Conservation (phyloP, 176 grass and related monocot species). For the Tillandsia fasciculata region DNA sequence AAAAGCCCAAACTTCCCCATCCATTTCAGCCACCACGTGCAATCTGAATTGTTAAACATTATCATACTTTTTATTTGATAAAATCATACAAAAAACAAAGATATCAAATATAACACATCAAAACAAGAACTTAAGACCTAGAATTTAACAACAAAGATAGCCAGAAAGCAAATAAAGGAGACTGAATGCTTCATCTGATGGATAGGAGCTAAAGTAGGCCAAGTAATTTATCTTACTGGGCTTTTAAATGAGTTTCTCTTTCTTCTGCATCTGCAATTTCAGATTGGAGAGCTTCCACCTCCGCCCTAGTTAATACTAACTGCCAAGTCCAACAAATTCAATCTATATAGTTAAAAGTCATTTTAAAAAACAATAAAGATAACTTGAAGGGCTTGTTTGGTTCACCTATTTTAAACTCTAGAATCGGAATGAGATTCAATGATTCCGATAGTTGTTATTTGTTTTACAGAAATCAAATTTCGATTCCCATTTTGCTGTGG, state of each 20-base stretch:
- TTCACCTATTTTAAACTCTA: too few relatives aligned
- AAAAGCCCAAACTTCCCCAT: too few relatives aligned
- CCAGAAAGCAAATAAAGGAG: neutral
- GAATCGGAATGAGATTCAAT: too few relatives aligned
- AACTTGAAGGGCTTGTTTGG: too few relatives aligned
- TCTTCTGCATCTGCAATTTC: constrained; percentile 73
- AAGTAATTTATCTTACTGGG: constrained; percentile 46
- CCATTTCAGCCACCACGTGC: too few relatives aligned
- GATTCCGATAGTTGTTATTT: too few relatives aligned
- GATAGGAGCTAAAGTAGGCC: neutral
- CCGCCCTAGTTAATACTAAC: constrained; percentile 65
- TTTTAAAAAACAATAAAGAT: too few relatives aligned
- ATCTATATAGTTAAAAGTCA: neutral
- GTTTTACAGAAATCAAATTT: too few relatives aligned
- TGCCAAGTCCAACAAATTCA: constrained; percentile 10
- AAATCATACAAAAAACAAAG: too few relatives aligned
- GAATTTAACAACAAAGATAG: neutral
- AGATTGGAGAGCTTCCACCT: constrained; percentile 58
- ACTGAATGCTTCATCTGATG: neutral
- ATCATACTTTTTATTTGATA: too few relatives aligned
- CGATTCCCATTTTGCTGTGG: too few relatives aligned
- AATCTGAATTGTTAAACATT: too few relatives aligned
- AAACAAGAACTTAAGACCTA: neutral
- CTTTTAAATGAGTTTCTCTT: constrained; percentile 77
- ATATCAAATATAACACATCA: neutral